Evolutionary conservation across 2,329 filamentous ascomycete genomes (phyloP), one percentile per base, ranked within the genome.

Genomic region (Chaetomium strumarium): DNA sequence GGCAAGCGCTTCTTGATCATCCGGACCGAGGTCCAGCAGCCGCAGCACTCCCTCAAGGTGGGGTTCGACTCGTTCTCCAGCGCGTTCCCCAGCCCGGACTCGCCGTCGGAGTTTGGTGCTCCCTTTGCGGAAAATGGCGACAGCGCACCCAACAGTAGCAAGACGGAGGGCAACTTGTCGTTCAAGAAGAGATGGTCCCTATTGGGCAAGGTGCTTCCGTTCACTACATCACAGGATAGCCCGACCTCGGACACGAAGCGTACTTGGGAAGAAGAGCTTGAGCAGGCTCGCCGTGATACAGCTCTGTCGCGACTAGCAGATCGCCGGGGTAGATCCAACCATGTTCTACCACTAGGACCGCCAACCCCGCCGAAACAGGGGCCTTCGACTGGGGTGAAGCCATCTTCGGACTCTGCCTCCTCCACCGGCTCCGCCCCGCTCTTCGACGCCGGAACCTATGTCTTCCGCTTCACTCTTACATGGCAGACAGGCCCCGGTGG

Each of bases 1-100:
- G 86, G 88, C 43, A 88, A 92, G 63, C 80, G 88, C 56, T 88
- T 96, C 55, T 81, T 95, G 68, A 96, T 96, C 62, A 86, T 96
- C 59, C 84, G 90, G 52, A 91, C 88, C 58, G 90, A 96, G 55
- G 63, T 78, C 19, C 72, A 71, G 41, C 61, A 67, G 5, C 67
- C 72, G 0, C 77, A 79, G 55, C 69, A 71, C 2, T 75, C 75
- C 7, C 66, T 80, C 9, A 69, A 74, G 52, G 63, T 75, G 45
- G 75, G 74, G 14, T 80, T 80, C 54, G 78, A 81, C 51, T 68
- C 72, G 0, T 72, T 74, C 33, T 58, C 63, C 19, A 59, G 58
- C 31, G 56, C 37, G 9, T 60, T 52, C 55, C 53, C 51, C 31
- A 51, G 1, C 52, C 53, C 42, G 49, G 62, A 57, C 51, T 36